These are phyloP conservation scores for Leccinum insigne DNA, from an alignment of 1,284 basidiomycete genomes.

Conservation along the genomic window DNA sequence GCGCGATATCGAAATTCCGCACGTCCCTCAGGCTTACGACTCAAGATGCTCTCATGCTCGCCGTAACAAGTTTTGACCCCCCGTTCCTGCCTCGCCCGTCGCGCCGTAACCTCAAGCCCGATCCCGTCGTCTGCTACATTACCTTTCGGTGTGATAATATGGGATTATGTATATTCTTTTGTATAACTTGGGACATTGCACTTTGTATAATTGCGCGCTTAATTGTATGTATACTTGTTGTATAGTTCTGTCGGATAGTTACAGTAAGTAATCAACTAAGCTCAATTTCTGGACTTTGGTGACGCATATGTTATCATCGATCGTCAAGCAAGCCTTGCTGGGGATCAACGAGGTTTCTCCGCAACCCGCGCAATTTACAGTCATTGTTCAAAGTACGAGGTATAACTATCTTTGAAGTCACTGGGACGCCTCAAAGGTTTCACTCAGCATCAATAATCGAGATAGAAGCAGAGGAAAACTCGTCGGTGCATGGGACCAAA, in stretches of 20 bases:
- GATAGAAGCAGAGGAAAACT: neutral
- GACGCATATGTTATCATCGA: neutral
- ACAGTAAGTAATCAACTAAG: neutral
- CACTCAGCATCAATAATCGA: neutral
- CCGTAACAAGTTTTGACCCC: conserved; percentile 2
- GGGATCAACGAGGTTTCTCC: neutral
- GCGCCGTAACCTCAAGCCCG: conserved; percentile 25
- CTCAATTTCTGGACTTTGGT: neutral
- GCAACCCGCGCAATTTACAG: neutral
- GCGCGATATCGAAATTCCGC: conserved; percentile 2
- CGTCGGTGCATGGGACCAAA: neutral
- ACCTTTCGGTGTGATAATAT: conserved; percentile 28
- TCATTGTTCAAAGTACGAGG: neutral
- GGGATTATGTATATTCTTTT: conserved; percentile 36
- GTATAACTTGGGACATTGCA: conserved; percentile 23
- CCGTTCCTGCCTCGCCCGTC: conserved; percentile 8
- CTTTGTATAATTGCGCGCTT: conserved; percentile 29
- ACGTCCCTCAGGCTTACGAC: conserved; percentile 8
- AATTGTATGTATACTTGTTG: conserved; percentile 28
- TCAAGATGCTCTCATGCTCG: conserved; percentile 29
- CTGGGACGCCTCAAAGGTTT: neutral
- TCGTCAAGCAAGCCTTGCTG: neutral
- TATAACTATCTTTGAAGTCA: neutral
- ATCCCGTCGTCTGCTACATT: conserved; percentile 15
- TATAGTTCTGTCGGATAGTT: neutral